Conservation (phyloP, 495 filamentous ascomycete genomes). For the Neurospora sp. region DNA sequence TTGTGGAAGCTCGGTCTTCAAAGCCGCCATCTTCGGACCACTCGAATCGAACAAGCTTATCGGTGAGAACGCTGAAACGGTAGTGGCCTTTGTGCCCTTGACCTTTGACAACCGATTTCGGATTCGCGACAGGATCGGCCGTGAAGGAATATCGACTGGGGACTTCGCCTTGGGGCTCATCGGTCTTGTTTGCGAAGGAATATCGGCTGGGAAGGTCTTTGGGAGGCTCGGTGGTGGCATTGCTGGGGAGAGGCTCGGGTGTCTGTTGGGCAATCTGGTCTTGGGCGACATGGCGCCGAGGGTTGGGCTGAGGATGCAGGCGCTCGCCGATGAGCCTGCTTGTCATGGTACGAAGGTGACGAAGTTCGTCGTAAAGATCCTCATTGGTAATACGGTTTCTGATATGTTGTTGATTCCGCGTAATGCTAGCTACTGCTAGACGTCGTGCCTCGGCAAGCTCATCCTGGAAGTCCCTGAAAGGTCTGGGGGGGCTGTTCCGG, state of each 20-base stretch:
- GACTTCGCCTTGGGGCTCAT: not conserved
- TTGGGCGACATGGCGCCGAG: not conserved
- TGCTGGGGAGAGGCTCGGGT: not conserved
- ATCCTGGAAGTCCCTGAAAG: not conserved
- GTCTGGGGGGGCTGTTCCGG: not conserved
- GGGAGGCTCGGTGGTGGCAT: not conserved
- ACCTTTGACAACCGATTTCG: slow-evolving; percentile 36
- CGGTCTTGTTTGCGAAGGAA: not conserved
- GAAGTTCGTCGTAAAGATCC: not conserved
- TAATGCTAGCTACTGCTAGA: not conserved
- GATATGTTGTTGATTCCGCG: not conserved
- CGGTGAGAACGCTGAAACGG: slow-evolving; percentile 46
- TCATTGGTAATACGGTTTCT: not conserved
- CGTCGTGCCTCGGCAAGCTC: not conserved
- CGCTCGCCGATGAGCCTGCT: not conserved
- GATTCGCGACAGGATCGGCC: slow-evolving; percentile 33
- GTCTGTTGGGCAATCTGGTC: not conserved
- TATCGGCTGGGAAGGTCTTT: not conserved
- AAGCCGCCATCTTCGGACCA: slow-evolving; percentile 46
- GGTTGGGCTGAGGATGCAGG: not conserved
- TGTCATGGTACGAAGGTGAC: not conserved
- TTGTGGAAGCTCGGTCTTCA: slow-evolving; percentile 47
- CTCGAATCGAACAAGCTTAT: slow-evolving; percentile 44
- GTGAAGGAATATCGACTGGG: slow-evolving; percentile 33
- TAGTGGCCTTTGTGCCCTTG: slow-evolving; percentile 23